These are phyloP conservation scores for Parathielavia appendiculata DNA, from an alignment of 495 filamentous ascomycete genomes.

Conservation along the genomic window DNA sequence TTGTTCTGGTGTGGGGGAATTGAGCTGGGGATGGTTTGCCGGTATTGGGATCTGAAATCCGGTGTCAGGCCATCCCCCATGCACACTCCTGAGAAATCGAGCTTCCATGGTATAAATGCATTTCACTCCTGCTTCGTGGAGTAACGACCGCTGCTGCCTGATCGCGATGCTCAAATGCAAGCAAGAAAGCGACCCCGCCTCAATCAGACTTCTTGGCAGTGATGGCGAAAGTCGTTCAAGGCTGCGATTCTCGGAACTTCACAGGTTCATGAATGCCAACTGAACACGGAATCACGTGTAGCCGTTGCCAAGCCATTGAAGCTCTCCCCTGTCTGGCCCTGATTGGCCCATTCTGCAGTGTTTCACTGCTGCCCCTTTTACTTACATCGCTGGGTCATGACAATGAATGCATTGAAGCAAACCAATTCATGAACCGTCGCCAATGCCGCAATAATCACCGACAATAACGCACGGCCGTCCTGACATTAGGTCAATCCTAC, in stretches of 20 bases:
- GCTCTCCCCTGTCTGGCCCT: neutral
- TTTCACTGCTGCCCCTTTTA: constrained; percentile 17
- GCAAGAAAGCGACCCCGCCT: neutral
- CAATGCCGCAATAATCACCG: neutral
- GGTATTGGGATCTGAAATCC: neutral
- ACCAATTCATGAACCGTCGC: neutral
- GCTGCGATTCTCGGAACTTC: too few species aligned
- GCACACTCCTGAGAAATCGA: neutral
- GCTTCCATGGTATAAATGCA: neutral
- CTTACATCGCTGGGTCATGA: neutral
- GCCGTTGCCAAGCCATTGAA: neutral
- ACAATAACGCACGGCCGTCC: neutral
- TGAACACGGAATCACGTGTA: constrained; percentile 8
- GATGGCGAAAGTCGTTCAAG: too few species aligned
- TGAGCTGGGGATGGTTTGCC: neutral
- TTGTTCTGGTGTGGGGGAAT: neutral
- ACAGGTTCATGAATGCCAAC: neutral
- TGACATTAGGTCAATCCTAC: neutral
- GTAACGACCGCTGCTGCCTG: constrained; percentile 7
- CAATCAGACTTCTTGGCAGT: neutral
- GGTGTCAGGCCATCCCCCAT: neutral
- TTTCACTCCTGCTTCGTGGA: neutral
- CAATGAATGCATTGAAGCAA: neutral
- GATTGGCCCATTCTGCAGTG: constrained; percentile 6
- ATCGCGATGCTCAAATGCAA: neutral